phyloP scores from a whole-genome alignment of 768 basidiomycete genomes.

The Termitomyces sp. region DNA sequence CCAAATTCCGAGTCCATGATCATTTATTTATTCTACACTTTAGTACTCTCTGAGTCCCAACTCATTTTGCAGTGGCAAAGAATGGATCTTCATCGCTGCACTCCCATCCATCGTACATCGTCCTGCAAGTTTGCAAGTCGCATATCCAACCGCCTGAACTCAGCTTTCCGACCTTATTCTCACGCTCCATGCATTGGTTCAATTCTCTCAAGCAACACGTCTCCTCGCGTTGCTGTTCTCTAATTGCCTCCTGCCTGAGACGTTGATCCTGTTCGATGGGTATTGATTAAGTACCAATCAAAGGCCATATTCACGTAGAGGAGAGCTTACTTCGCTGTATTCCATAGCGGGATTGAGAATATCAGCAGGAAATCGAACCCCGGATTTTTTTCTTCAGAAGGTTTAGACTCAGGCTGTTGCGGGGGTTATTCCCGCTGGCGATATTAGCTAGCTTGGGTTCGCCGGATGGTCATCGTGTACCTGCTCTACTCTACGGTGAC shows the following conservation, averaged over 20 bases:
- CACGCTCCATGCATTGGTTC: conserved; percentile 1
- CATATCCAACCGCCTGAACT: background rate
- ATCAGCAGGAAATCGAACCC: background rate
- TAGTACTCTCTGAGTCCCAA: too few species aligned
- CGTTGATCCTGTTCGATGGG: background rate
- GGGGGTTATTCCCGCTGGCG: background rate
- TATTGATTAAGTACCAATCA: too few species aligned
- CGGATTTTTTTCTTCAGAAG: background rate
- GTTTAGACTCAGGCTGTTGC: background rate
- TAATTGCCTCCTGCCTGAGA: background rate
- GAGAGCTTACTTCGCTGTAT: background rate
- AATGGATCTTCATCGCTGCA: background rate
- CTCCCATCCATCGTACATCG: background rate
- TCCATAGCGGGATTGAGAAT: background rate
- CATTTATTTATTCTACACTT: too few species aligned
- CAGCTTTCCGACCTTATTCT: background rate
- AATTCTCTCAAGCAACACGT: conserved; percentile 4
- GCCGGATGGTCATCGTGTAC: background rate
- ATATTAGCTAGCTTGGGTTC: background rate
- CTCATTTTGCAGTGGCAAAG: too few species aligned
- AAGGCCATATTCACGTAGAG: background rate
- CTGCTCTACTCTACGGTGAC: background rate
- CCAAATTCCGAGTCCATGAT: too few species aligned
- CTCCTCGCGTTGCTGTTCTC: conserved; percentile 4
- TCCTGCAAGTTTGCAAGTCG: background rate